Evolutionary conservation across 768 basidiomycete species (phyloP).

Genomic region (Auricularia sp.): DNA sequence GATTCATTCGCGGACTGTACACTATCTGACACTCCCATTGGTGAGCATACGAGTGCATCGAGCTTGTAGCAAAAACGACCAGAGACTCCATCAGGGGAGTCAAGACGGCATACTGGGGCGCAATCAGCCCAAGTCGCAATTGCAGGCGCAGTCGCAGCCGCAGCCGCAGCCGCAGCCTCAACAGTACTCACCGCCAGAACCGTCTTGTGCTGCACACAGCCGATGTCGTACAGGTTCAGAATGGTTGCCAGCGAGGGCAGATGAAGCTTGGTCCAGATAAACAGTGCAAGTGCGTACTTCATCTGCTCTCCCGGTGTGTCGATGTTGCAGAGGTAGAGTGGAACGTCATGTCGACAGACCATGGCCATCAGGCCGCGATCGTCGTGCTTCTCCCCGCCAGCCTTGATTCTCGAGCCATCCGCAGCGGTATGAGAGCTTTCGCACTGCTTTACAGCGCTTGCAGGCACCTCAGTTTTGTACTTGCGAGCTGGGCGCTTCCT

Average conservation of each 20-base stretch:
- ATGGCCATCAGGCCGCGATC: conserved; percentile 1
- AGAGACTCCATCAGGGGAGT: neutral
- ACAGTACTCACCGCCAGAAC: neutral
- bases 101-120: neutral
- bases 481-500: too few species aligned
- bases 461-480: neutral
- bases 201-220: neutral
- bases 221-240: neutral
- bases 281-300: conserved; percentile 1
- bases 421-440: neutral
- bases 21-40: conserved; percentile 4
- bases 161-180: too few species aligned
- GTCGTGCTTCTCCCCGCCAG: neutral
- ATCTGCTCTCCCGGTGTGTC: conserved; percentile 3
- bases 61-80: neutral
- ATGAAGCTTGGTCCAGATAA: neutral
- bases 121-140: too few species aligned
- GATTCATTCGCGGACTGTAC: conserved; percentile 6
- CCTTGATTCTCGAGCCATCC: neutral
- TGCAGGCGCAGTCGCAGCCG: too few species aligned
- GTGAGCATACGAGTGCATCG: conserved; percentile 2
- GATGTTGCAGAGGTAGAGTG: conserved; percentile 5
- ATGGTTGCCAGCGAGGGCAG: neutral
- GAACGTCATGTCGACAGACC: conserved; percentile 3
- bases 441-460: neutral